Base-by-base conservation (phyloP, 768 basidiomycete genomes). In the Trametes cingulata region DNA sequence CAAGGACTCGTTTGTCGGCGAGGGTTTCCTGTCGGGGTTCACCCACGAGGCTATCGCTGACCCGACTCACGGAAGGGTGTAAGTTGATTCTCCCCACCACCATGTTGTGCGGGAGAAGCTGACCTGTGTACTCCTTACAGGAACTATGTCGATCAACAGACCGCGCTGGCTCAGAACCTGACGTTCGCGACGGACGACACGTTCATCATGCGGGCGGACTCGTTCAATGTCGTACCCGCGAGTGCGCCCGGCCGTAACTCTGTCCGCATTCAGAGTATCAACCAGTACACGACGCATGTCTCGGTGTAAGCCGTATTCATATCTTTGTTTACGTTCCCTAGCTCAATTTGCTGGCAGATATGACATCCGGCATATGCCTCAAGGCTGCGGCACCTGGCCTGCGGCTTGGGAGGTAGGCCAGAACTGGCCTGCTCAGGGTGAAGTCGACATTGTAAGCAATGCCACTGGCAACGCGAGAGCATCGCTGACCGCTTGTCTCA, bases 41-140 rank as follows among this genome's bases (percentile, higher is more conserved):
- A 63, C 68, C 1, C 79, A 79, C 63, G 63, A 84, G 64, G 74
- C 75, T 20, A 78, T 82, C 40, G 13, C 80, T 1, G 88, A 88
- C 65, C 87, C 87, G 3, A 88, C 87, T 13, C 76, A 86, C 61
- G 87, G 87, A 22, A 77, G 86, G 52, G 88, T 90, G 87, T 87
- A 70, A 67, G 84, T 45, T 8, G 3, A 1, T 6, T 19, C n/a
- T 19, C 48, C 40, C 20, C 25, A 33, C n/a, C 13, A 37, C 43
- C 33, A 48, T 20, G 10, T 17, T 20, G 36, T 10, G 13, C 33
- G 41, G 24, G 39, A 33, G 7, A 43, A 29, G 22, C 54, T 29
- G 7, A 60, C 4, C 27, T 15, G 43, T n/a, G 8, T 8, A 40
- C n/a, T 25, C 40, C 33, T 22, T 42, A 9, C 40, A 80, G 77